phyloP scores from a whole-genome alignment of 2,329 filamentous ascomycete species.

The Claviceps paspali region DNA sequence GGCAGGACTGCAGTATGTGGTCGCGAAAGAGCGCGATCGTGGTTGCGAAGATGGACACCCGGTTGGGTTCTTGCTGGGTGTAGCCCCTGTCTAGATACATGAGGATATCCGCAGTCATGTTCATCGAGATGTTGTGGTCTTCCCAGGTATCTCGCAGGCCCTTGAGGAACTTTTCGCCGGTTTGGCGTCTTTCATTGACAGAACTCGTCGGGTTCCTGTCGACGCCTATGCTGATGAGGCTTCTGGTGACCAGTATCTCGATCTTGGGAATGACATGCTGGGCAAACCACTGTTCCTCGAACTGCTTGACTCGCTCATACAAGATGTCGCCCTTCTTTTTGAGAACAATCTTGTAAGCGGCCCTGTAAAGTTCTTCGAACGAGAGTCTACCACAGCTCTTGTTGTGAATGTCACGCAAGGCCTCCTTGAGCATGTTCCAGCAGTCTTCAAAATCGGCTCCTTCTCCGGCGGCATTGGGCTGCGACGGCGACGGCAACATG shows the following conservation, averaged over 20 bases:
- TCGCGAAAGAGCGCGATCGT: constrained; percentile 84
- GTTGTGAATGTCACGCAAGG: constrained; percentile 76
- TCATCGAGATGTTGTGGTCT: constrained; percentile 83
- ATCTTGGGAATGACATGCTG: constrained; percentile 59
- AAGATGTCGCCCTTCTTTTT: constrained; percentile 72
- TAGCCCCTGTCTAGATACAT: constrained; percentile 95
- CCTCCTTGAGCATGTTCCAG: constrained; percentile 63
- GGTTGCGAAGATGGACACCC: constrained; percentile 66
- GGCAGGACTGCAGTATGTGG: constrained; percentile 53
- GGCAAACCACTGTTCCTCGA: constrained; percentile 71
- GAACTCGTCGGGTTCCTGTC: constrained; percentile 43
- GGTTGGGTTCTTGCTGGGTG: constrained; percentile 46
- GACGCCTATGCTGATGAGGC: constrained; percentile 45
- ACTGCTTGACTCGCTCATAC: constrained; percentile 64
- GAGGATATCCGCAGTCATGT: constrained; percentile 89
- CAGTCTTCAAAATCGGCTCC: constrained; percentile 69
- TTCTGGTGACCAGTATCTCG: constrained; percentile 52
- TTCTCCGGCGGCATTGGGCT: constrained; percentile 30
- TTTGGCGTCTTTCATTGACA: constrained; percentile 61
- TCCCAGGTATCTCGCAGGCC: constrained; percentile 69
- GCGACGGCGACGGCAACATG: constrained; percentile 5
- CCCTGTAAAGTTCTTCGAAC: constrained; percentile 90
- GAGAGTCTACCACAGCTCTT: constrained; percentile 82
- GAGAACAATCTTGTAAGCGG: constrained; percentile 84
- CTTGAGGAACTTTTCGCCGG: constrained; percentile 70